These are phyloP conservation scores for Sanguinoderma infundibulare DNA, from an alignment of 1,284 basidiomycete species.

Conservation along the genomic window DNA sequence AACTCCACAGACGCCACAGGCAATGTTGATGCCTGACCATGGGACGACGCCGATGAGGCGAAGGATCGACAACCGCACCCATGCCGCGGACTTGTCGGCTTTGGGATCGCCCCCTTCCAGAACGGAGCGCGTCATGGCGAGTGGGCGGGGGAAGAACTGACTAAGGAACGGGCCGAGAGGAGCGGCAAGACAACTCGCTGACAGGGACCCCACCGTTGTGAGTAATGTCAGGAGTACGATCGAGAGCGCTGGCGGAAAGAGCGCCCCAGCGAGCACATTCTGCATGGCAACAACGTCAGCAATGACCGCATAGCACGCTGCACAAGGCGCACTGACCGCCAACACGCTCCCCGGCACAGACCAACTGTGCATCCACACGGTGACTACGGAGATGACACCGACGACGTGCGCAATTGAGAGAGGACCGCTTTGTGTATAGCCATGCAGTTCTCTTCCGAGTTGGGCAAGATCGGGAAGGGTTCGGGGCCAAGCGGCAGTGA, in stretches of 20 bases:
- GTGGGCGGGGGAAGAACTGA: constrained; percentile 79
- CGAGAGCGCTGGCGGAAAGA: constrained; percentile 82
- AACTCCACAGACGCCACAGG: constrained; percentile 88
- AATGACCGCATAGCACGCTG: constrained; percentile 12
- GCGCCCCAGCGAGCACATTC: constrained; percentile 89
- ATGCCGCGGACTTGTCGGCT: constrained; percentile 61
- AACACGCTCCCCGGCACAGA: constrained; percentile 90
- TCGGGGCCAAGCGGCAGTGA: constrained; percentile 75
- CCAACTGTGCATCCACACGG: constrained; percentile 95
- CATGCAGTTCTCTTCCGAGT: constrained; percentile 74
- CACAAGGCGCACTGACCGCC: constrained; percentile 61
- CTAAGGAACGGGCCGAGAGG: constrained; percentile 86
- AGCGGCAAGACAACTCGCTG: constrained; percentile 76
- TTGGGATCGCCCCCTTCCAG: constrained; percentile 55
- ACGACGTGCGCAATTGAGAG: constrained; percentile 71
- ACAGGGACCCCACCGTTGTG: constrained; percentile 85
- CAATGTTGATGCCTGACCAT: constrained; percentile 95
- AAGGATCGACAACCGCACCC: constrained; percentile 85
- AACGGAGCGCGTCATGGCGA: constrained; percentile 79
- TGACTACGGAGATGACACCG: constrained; percentile 82
- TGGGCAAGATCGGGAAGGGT: constrained; percentile 76
- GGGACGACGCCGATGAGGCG: constrained; percentile 89
- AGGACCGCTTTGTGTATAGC: constrained; percentile 73
- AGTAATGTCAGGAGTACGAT: constrained; percentile 80
- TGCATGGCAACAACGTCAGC: constrained; percentile 37